Conservation (phyloP, 768 basidiomycete genomes). For the Calocybe cyanea region DNA sequence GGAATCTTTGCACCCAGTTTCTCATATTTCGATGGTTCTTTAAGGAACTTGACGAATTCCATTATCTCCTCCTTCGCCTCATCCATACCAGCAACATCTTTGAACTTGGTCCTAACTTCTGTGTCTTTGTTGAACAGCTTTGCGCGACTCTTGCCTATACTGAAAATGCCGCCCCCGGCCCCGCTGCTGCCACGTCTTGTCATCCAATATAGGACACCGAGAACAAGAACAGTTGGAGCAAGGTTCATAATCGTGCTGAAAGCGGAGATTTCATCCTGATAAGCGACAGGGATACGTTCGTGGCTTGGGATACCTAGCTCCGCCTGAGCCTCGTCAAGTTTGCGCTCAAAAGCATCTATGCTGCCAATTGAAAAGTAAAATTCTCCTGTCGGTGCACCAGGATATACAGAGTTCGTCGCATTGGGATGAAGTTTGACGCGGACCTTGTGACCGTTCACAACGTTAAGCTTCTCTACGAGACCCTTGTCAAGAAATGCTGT, state of each 20-base stretch:
- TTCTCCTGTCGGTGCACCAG: conserved; percentile 53
- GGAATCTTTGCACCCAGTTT: conserved; percentile 97
- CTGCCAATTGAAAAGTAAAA: conserved; percentile 98
- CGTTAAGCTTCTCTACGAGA: conserved; percentile 88
- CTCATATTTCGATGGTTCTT: conserved; percentile 92
- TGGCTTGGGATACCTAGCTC: conserved; percentile 89
- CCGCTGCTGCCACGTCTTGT: conserved; percentile 65
- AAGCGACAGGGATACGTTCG: conserved; percentile 95
- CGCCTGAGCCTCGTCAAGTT: conserved; percentile 88
- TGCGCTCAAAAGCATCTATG: conserved; percentile 93
- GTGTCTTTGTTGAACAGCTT: conserved; percentile 97
- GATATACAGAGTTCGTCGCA: conserved; percentile 76
- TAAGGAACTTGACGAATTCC: conserved; percentile 99
- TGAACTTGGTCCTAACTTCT: conserved; percentile 89
- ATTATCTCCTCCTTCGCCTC: conserved; percentile 99
- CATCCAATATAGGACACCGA: conserved; percentile 87
- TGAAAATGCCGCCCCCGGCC: conserved; percentile 89
- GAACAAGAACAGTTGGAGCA: conserved; percentile 91
- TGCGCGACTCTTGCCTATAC: conserved; percentile 92
- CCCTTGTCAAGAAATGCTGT: conserved; percentile 96
- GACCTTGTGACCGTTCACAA: conserved; percentile 87
- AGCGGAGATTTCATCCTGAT: conserved; percentile 90
- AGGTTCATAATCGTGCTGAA: conserved; percentile 81
- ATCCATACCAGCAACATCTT: conserved; percentile 99
- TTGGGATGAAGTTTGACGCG: conserved; percentile 92